Evolutionary conservation across 2,329 filamentous ascomycete species (phyloP).

Genomic region (Fusarium circinatum): DNA sequence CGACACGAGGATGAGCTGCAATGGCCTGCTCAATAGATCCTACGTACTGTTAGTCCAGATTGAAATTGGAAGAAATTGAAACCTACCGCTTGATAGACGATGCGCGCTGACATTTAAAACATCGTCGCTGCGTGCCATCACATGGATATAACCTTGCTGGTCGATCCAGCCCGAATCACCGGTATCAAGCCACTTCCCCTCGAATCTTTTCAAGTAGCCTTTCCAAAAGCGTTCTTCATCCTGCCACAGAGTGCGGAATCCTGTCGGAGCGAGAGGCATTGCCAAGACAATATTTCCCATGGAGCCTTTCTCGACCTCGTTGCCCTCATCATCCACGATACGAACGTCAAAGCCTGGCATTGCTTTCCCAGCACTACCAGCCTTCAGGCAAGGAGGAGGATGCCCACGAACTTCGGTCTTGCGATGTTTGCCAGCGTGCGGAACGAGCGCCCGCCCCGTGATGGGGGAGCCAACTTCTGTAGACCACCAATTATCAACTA

Average conservation of each 20-base stretch:
- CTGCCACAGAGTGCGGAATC: constrained; percentile 85
- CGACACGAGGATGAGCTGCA: constrained; percentile 79
- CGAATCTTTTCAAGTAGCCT: constrained; percentile 84
- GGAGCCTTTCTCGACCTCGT: constrained; percentile 73
- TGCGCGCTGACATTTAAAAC: constrained; percentile 97
- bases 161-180: constrained; percentile 92
- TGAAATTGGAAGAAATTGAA: neutral
- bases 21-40: constrained; percentile 92
- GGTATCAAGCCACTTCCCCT: constrained; percentile 87
- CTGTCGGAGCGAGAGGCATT: constrained; percentile 84
- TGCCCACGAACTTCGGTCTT: constrained; percentile 53
- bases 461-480: constrained; percentile 69
- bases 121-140: constrained; percentile 78
- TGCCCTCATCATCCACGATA: constrained; percentile 82
- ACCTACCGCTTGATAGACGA: constrained; percentile 83
- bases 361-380: constrained; percentile 88
- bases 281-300: constrained; percentile 95
- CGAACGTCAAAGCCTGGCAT: constrained; percentile 93
- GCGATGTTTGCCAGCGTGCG: constrained; percentile 68
- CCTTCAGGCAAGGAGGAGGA: constrained; percentile 70
- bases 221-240: constrained; percentile 88
- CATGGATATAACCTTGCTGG: constrained; percentile 72
- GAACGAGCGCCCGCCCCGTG: constrained; percentile 64
- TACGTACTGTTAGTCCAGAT: constrained; percentile 46
- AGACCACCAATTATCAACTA: constrained; percentile 71